Percentiles rank a stretch among this genome's conserved stretches.
phyloP scores from a whole-genome alignment of 23 red algal species.

The Gracilaria vermiculophylla region DNA sequence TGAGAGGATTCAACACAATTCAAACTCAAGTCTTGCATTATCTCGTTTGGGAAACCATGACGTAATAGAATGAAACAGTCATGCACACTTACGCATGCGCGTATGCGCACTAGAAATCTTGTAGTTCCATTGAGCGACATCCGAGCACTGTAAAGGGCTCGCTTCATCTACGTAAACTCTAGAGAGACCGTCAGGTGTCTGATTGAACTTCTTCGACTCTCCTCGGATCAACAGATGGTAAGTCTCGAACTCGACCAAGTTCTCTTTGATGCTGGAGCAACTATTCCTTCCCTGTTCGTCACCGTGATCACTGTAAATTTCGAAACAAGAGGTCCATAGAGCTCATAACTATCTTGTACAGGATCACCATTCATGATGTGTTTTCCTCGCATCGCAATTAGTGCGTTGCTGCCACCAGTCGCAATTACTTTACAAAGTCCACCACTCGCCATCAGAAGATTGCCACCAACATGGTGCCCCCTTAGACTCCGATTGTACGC shows the following conservation, averaged over 20 bases:
- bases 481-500: not conserved
- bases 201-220: too few relatives aligned
- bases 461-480: not conserved
- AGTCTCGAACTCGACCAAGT: not conserved
- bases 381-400: conserved; percentile 10
- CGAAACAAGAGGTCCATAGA: not conserved
- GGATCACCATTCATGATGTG: conserved; percentile 1
- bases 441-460: not conserved
- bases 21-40: too few relatives aligned
- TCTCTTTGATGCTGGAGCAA: not conserved
- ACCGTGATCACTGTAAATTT: not conserved
- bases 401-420: not conserved
- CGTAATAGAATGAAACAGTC: too few relatives aligned
- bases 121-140: too few relatives aligned
- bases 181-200: too few relatives aligned
- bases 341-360: conserved; percentile 8
- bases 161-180: too few relatives aligned
- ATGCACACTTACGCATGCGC: too few relatives aligned
- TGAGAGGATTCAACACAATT: too few relatives aligned
- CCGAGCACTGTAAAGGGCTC: too few relatives aligned
- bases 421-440: not conserved
- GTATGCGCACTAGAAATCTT: too few relatives aligned
- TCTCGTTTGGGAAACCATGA: too few relatives aligned
- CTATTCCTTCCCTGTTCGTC: not conserved
- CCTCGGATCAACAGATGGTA: too few relatives aligned